These are phyloP conservation scores for Penicillium corylophilum DNA, from an alignment of 2,329 filamentous ascomycete species.

Conservation along the genomic window DNA sequence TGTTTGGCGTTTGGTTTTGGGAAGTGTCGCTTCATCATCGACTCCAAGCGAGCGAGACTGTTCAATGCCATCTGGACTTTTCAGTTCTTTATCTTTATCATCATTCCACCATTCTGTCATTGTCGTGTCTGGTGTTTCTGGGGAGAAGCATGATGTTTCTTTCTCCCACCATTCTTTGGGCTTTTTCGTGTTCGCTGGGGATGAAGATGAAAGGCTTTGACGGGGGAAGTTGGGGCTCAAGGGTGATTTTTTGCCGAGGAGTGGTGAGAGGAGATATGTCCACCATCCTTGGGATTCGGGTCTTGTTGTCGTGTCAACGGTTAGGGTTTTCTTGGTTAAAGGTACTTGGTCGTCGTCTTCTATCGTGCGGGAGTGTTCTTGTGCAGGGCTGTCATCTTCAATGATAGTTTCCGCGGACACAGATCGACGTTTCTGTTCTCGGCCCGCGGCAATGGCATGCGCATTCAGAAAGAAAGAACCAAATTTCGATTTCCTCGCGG, in stretches of 20 bases:
- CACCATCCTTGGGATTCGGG: constrained; percentile 52
- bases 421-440: constrained; percentile 28
- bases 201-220: not conserved
- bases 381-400: constrained; percentile 32
- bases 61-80: constrained; percentile 1
- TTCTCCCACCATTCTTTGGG: constrained; percentile 13
- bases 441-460: constrained; percentile 18
- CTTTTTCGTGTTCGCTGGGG: not conserved
- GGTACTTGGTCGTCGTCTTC: constrained; percentile 28
- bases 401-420: constrained; percentile 39
- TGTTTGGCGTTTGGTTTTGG: constrained; percentile 9
- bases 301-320: constrained; percentile 37
- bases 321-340: constrained; percentile 27
- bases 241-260: constrained; percentile 36
- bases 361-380: not conserved
- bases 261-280: constrained; percentile 48
- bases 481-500: constrained; percentile 8
- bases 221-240: constrained; percentile 25
- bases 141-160: constrained; percentile 30
- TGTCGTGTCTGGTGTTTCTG: constrained; percentile 29
- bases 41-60: constrained; percentile 13
- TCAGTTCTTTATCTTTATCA: constrained; percentile 8
- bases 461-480: constrained; percentile 14
- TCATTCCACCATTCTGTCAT: constrained; percentile 10
- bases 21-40: not conserved